phyloP scores from a whole-genome alignment of 768 basidiomycete species.

The Lyophyllum atratum region DNA sequence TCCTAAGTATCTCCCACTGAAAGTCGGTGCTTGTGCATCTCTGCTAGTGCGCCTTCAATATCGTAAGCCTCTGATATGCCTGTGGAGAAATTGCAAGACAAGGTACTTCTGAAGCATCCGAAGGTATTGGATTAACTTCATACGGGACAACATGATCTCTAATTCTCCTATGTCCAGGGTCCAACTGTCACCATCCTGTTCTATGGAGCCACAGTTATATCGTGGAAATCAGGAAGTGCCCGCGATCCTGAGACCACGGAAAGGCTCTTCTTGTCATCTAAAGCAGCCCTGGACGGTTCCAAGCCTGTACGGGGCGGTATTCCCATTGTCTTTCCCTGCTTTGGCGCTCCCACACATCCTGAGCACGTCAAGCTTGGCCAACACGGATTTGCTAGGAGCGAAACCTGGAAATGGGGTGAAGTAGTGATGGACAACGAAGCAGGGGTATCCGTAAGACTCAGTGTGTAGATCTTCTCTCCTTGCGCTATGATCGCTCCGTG shows the following conservation, averaged over 20 bases:
- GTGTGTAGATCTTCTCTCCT: slow-evolving; percentile 44
- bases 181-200: slow-evolving; percentile 63
- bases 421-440: slow-evolving; percentile 67
- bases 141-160: background rate
- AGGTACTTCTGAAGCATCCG: slow-evolving; percentile 59
- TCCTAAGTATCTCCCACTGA: no score
- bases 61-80: slow-evolving; percentile 45
- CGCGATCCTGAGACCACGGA: slow-evolving; percentile 47
- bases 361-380: slow-evolving; percentile 74
- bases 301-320: slow-evolving; percentile 69
- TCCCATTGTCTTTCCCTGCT: slow-evolving; percentile 80
- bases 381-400: slow-evolving; percentile 90
- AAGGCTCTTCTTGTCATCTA: slow-evolving; percentile 80
- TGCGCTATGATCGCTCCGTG: background rate
- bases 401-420: slow-evolving; percentile 68
- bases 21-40: no score
- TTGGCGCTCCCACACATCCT: slow-evolving; percentile 78
- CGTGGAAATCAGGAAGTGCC: slow-evolving; percentile 68
- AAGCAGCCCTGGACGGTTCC: slow-evolving; percentile 76
- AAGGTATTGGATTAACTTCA: slow-evolving; percentile 41
- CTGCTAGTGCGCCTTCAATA: no score
- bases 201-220: slow-evolving; percentile 86
- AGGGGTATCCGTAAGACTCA: slow-evolving; percentile 74
- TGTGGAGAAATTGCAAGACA: slow-evolving; percentile 43
- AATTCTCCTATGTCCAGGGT: slow-evolving; percentile 45